A percentile compares a stretch with the other conserved stretches of the same genome.
These are phyloP conservation scores for Alternaria sp. DNA, from an alignment of 2,329 filamentous ascomycete species.

Conservation along the genomic window DNA sequence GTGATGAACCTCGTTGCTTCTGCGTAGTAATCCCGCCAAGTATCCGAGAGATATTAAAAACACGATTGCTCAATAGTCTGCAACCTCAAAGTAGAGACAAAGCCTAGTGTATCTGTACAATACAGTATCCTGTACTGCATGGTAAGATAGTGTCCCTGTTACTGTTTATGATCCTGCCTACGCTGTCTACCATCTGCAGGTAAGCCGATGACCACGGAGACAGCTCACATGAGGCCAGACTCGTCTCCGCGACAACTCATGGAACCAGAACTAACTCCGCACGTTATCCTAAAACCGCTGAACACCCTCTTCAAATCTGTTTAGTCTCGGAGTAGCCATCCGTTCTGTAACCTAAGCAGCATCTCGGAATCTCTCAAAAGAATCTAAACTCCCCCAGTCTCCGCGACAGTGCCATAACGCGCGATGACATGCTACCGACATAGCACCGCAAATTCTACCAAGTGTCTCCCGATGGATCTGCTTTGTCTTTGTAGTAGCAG, in stretches of 20 bases:
- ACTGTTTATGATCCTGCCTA: neutral
- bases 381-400: too few relatives aligned
- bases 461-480: neutral
- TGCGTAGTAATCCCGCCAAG: neutral
- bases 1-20: neutral
- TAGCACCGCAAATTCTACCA: neutral
- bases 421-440: neutral
- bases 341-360: neutral
- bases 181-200: too few relatives aligned
- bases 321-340: too few relatives aligned
- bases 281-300: accelerated
- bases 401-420: neutral
- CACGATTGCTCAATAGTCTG: neutral
- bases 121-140: neutral
- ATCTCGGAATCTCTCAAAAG: too few relatives aligned
- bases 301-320: neutral
- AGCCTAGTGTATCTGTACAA: neutral
- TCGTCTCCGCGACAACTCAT: too few relatives aligned
- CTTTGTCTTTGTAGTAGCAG: neutral
- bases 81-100: neutral
- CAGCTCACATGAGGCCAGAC: neutral
- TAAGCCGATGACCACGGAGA: neutral
- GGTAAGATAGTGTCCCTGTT: neutral
- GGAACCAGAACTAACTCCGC: neutral
- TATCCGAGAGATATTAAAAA: neutral